These are phyloP conservation scores for Fusarium tupiense DNA, from an alignment of 2,329 filamentous ascomycete genomes.

Conservation along the genomic window DNA sequence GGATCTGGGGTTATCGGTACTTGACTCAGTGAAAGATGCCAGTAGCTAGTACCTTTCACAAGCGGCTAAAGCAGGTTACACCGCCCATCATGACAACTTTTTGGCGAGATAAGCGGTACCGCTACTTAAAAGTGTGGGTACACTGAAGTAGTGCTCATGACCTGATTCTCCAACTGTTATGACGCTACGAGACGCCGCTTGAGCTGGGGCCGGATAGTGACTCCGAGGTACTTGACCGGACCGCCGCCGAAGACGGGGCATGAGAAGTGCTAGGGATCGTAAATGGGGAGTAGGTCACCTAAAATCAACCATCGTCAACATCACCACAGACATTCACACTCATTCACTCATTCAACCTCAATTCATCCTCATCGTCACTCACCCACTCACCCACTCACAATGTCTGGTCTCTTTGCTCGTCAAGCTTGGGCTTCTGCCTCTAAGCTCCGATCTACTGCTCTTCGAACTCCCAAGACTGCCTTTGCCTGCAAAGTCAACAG, in stretches of 20 bases:
- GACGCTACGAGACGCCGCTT: constrained; percentile 21
- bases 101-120: constrained; percentile 25
- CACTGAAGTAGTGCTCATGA: constrained; percentile 1
- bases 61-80: background rate
- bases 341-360: background rate
- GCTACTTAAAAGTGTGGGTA: background rate
- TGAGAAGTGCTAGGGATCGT: constrained; percentile 4
- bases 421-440: constrained; percentile 39
- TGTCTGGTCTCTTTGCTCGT: constrained; percentile 40
- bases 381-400: background rate
- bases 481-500: constrained; percentile 24
- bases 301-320: constrained; percentile 12
- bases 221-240: constrained; percentile 37
- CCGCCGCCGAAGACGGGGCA: constrained; percentile 20
- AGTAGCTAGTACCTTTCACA: background rate
- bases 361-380: background rate
- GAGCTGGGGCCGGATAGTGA: constrained; percentile 31
- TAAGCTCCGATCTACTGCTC: constrained; percentile 34
- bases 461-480: constrained; percentile 32
- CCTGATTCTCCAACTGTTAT: constrained; percentile 32
- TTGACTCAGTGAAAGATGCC: constrained; percentile 32
- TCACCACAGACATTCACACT: background rate
- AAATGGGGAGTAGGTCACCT: constrained; percentile 10
- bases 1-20: constrained; percentile 31
- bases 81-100: constrained; percentile 5